A percentile compares a stretch with the other conserved stretches of the same genome.
phyloP scores from a whole-genome alignment of 116 monocot species.

The Cymodocea nodosa region DNA sequence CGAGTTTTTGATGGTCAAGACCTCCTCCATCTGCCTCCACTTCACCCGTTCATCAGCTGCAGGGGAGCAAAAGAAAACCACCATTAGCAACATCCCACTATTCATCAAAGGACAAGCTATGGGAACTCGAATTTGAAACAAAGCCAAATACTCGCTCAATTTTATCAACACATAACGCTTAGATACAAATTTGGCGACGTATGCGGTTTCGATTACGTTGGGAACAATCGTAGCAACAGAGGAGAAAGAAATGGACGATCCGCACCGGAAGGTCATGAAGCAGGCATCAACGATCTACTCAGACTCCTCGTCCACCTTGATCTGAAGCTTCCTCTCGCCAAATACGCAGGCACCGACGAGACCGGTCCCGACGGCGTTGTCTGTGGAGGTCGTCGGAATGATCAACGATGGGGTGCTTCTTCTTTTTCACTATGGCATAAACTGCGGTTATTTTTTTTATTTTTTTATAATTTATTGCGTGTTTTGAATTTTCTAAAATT shows the following conservation, averaged over 20 bases:
- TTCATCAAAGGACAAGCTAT: no score
- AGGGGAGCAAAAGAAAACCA: not conserved
- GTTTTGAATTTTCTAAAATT: no score
- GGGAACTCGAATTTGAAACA: no score
- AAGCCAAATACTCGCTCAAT: no score
- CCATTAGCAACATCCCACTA: no score
- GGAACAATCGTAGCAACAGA: slow-evolving; percentile 42
- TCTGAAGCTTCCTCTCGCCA: slow-evolving; percentile 97
- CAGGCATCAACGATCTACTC: slow-evolving; percentile 83
- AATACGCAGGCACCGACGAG: slow-evolving; percentile 81
- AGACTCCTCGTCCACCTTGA: slow-evolving; percentile 62
- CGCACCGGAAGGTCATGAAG: slow-evolving; percentile 95
- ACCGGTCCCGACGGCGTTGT: slow-evolving; percentile 69
- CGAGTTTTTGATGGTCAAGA: slow-evolving; percentile 62
- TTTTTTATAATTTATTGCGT: no score
- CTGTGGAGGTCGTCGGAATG: slow-evolving; percentile 85
- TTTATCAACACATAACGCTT: no score
- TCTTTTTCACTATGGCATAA: no score
- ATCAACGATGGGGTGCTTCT: no score
- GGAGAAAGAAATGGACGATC: slow-evolving; percentile 85
- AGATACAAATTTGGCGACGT: no score
- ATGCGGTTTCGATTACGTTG: no score
- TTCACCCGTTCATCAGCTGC: slow-evolving; percentile 78
- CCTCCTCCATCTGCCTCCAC: slow-evolving; percentile 66
- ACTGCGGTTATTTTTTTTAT: no score